Evolutionary conservation across 176 grass and related monocot genomes (phyloP).

Genomic region (Carex scoparia): DNA sequence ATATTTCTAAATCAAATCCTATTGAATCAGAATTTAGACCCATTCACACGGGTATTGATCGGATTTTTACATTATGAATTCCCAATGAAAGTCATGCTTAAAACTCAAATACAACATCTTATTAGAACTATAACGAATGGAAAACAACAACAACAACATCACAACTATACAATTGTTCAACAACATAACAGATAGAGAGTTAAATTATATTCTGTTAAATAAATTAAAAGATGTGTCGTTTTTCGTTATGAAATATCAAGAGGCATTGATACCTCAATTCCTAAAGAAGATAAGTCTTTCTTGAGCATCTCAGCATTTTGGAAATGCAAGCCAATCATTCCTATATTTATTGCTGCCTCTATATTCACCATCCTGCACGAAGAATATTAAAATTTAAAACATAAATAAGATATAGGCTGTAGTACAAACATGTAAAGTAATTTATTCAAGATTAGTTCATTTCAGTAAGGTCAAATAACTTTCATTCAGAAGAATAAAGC

Average conservation of each 20-base stretch:
- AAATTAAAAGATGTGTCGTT: not conserved
- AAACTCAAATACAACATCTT: not conserved
- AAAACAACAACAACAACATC: not conserved
- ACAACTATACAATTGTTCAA: conserved; percentile 1
- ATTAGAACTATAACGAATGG: not conserved
- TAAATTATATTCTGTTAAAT: not conserved
- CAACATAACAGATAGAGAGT: not conserved
- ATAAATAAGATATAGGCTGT: not conserved
- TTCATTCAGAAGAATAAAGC: not conserved
- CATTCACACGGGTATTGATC: not conserved
- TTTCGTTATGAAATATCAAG: not conserved
- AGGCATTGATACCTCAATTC: conserved; percentile 43
- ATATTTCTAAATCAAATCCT: not conserved
- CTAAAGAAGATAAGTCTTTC: conserved; percentile 58
- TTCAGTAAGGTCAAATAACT: not conserved
- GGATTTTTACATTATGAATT: not conserved
- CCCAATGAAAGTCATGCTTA: not conserved
- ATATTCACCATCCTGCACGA: conserved; percentile 60
- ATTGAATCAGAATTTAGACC: not conserved
- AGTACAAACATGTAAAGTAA: not conserved
- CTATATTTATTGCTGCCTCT: conserved; percentile 61
- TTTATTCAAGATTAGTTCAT: not conserved
- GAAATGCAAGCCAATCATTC: conserved; percentile 88
- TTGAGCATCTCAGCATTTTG: conserved; percentile 51
- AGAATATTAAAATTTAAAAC: not conserved